Base-by-base conservation (phyloP, 129 eudicot species). In the Erigeron canadensis region DNA sequence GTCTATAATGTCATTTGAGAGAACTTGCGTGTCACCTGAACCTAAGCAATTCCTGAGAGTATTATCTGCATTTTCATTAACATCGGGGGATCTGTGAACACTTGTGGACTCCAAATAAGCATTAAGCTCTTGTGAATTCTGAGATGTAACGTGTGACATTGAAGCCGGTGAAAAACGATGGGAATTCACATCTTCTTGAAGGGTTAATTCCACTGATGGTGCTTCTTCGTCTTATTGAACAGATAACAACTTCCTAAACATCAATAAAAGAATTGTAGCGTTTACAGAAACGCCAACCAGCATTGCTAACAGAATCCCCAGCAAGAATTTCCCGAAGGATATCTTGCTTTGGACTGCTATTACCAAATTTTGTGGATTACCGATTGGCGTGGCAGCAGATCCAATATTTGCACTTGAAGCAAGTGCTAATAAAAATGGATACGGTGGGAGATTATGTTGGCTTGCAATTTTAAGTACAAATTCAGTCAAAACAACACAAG, bases 321-420 rank as follows among this genome's bases (percentile, higher is more conserved):
- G 56, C 75, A 93, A 76, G 40, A 93, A 93, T 15, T 55, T 48
- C 55, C 98, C 96, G 65, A 93, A 93, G 13, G 86, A 66, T 15
- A 93, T 93, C 77, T 82, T 81, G 68, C 98, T 89, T 72, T 83
- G 90, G 28, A 93, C 91, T 2, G 95, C 98, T 22, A 93, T 93
- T 10, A 93, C 98, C 4, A 93, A 72, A 67, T 92, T 92, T 75
- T 92, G 98, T 8, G 98, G 98, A 76, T 92, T 92, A 8, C 98
- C 98, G 4, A 93, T 93, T 0, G 98, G 98, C n/a, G 98, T 93
- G 13, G 98, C 92, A 0, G 98, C 67, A 3, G 98, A 93, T 8
- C 98, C 98, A 51, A 93, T 93, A 75, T 89, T 93, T 9, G 98
- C 96, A 73, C 98, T 93, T 5, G 98, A 83, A 59, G 97, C 97